Conservation (phyloP, 2,329 filamentous ascomycete species). For the Penicillium sp. region DNA sequence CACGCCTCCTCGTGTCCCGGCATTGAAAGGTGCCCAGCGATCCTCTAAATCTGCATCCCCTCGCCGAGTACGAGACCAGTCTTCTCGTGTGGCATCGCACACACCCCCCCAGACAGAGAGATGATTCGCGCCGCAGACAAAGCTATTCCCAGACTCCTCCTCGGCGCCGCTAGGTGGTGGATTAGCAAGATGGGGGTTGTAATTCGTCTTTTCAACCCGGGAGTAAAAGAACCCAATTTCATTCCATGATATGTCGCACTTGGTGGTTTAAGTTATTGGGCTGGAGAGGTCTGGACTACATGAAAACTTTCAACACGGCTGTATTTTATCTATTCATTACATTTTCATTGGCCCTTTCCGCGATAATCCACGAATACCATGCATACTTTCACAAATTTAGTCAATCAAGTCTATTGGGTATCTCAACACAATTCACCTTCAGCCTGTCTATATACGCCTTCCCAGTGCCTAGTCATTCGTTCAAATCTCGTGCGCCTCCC, state of each 20-base stretch:
- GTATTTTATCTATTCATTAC: neutral
- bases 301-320: neutral
- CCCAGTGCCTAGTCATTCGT: neutral
- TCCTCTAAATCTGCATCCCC: conserved; percentile 33
- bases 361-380: neutral
- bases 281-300: neutral
- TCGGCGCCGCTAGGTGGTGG: conserved; percentile 13
- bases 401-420: conserved; percentile 16
- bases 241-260: neutral
- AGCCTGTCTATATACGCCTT: conserved; percentile 3
- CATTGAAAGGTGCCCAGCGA: conserved; percentile 16
- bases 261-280: neutral
- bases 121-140: conserved; percentile 20
- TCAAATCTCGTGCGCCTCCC: conserved; percentile 55
- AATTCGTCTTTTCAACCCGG: neutral
- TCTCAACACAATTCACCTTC: conserved; percentile 9
- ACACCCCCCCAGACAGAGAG: conserved; percentile 19
- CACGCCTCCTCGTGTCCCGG: conserved; percentile 20
- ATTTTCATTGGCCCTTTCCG: neutral
- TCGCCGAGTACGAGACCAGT: conserved; percentile 22
- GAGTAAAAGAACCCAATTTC: neutral
- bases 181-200: neutral
- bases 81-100: conserved; percentile 28
- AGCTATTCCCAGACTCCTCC: conserved; percentile 25
- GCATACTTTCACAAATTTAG: neutral